These are phyloP conservation scores for Suhomyces anneliseae DNA, from an alignment of 1,139 yeast species.

Conservation along the genomic window DNA sequence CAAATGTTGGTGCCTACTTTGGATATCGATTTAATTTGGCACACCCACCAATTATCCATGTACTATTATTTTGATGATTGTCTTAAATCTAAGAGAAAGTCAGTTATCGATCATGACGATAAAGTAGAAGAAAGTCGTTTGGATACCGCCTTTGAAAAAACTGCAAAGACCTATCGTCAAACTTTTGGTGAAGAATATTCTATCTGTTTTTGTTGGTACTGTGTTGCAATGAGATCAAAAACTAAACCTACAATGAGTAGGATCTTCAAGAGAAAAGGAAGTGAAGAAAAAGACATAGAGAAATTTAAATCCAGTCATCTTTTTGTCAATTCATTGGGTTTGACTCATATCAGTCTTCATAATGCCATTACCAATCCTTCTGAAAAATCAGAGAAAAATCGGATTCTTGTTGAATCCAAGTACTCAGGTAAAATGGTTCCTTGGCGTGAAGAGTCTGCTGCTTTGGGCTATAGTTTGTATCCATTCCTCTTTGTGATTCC, in stretches of 20 bases:
- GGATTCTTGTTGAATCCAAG: slow-evolving; percentile 4
- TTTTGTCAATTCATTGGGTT: slow-evolving; percentile 9
- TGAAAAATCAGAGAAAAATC: slow-evolving; percentile 3
- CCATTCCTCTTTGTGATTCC: slow-evolving; percentile 14
- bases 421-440: slow-evolving; percentile 10
- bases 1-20: slow-evolving; percentile 34
- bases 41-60: slow-evolving; percentile 36
- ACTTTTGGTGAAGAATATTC: slow-evolving; percentile 24
- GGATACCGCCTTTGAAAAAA: slow-evolving; percentile 21
- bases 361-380: slow-evolving; percentile 17
- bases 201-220: slow-evolving; percentile 30
- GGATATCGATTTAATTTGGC: slow-evolving; percentile 44
- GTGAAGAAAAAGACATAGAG: not conserved
- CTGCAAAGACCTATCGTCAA: slow-evolving; percentile 21
- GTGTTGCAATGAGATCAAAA: slow-evolving; percentile 15
- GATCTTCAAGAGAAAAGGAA: slow-evolving; percentile 8
- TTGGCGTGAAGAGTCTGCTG: slow-evolving; percentile 4
- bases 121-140: slow-evolving; percentile 24
- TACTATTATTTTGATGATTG: slow-evolving; percentile 25
- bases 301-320: slow-evolving; percentile 1
- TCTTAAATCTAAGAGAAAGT: slow-evolving; percentile 3
- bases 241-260: slow-evolving; percentile 8
- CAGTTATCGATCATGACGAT: slow-evolving; percentile 31
- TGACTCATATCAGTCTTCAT: slow-evolving; percentile 21
- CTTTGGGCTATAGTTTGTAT: slow-evolving; percentile 4